Evolutionary conservation across 768 basidiomycete genomes (phyloP), one percentile per base, ranked within the genome.

Genomic region (Kwoniella botswanensis): DNA sequence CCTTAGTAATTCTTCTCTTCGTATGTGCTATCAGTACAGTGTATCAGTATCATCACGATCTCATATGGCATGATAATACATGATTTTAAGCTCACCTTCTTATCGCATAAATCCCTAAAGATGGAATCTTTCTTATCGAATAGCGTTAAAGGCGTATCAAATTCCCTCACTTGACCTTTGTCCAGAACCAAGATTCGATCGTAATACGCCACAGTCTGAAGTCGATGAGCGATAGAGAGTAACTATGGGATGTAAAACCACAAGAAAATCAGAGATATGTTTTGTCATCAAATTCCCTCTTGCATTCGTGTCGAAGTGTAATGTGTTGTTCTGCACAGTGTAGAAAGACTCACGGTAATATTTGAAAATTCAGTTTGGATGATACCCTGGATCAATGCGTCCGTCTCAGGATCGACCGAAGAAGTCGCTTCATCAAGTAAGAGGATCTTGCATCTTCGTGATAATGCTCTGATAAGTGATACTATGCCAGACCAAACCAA

Each of bases 381-480:
- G 7, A 90, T 89, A 11, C 84, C 85, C 84, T 90, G 89, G 68
- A 90, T 89, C 69, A 86, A 77, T 0, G 86, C 79, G 74, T 90
- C 89, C 0, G 88, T 90, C 71, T 85, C 85, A 68, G 87, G 87
- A 79, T 90, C 89, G 53, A 80, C 71, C 4, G 79, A 80, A 17
- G 66, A 68, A 2, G 79, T 80, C 6, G 79, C 77, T 67, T 90
- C 89, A 70, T 90, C 89, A 5, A 89, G 81, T 50, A 89, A 85
- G 61, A 90, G 87, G 69, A 90, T 87, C 17, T 86, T 85, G 75
- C 88, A 88, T 58, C 88, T 87, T 80, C 89, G 89, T 43, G 89
- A 88, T 17, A 91, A 83, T 0, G 89, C 89, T 35, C 90, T 85
- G 73, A 87, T 87, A 4, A 91, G 82, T 5, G 89, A 89, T 11